Evolutionary conservation across 2,329 filamentous ascomycete species (phyloP).

Genomic region (Fusarium gaditjirri): DNA sequence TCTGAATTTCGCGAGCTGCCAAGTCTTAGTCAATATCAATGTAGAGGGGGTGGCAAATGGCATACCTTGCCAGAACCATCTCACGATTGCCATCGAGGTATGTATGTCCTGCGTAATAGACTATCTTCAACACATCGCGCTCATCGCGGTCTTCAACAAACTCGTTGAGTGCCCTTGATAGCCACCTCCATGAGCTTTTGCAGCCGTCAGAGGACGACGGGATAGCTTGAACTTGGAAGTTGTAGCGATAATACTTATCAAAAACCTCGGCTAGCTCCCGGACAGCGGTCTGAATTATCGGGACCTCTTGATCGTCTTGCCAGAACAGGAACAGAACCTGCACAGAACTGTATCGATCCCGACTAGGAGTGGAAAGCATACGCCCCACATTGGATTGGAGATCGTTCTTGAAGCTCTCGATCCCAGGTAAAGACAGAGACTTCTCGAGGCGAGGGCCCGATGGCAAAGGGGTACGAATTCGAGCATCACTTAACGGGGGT

Average conservation of each 20-base stretch:
- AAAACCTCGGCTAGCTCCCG: constrained; percentile 63
- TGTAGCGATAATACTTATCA: constrained; percentile 63
- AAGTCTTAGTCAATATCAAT: constrained; percentile 29
- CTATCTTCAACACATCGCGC: constrained; percentile 67
- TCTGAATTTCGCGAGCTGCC: constrained; percentile 59
- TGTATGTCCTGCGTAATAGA: constrained; percentile 67
- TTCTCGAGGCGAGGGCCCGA: constrained; percentile 66
- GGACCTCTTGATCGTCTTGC: constrained; percentile 63
- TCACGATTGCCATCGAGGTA: constrained; percentile 65
- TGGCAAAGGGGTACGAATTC: constrained; percentile 66
- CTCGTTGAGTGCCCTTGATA: constrained; percentile 61
- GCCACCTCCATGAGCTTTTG: constrained; percentile 64
- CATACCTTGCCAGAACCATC: constrained; percentile 67
- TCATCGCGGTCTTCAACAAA: constrained; percentile 65
- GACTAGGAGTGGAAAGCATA: constrained; percentile 61
- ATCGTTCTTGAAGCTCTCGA: constrained; percentile 62
- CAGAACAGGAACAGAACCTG: constrained; percentile 65
- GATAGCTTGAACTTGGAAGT: constrained; percentile 60
- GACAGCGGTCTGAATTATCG: constrained; percentile 54
- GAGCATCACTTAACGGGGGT: constrained; percentile 57
- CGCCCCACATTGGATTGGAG: constrained; percentile 62
- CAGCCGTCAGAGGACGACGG: constrained; percentile 59
- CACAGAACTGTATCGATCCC: constrained; percentile 64
- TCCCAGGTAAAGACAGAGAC: constrained; percentile 59
- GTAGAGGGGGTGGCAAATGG: neutral